Evolutionary conservation across 2,329 filamentous ascomycete species (phyloP).

Genomic region (Hymenoscyphus repandus): DNA sequence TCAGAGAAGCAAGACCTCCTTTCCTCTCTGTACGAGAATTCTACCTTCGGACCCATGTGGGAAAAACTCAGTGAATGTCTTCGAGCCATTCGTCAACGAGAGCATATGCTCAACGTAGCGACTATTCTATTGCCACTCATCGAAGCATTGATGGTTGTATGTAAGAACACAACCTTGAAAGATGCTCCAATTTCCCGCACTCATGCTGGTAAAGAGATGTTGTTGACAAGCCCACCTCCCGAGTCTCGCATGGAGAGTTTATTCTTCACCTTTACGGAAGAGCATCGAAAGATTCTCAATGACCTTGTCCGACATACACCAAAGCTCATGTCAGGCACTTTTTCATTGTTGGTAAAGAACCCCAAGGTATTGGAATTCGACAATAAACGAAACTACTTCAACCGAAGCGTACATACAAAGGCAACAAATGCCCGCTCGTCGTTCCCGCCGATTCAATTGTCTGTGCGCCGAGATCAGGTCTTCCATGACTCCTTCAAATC

Average conservation of each 20-base stretch:
- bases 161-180: constrained; percentile 81
- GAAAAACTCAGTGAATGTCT: constrained; percentile 85
- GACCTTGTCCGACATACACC: constrained; percentile 96
- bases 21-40: constrained; percentile 81
- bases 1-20: constrained; percentile 77
- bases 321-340: constrained; percentile 97
- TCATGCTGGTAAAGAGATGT: constrained; percentile 58
- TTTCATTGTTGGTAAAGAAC: constrained; percentile 93
- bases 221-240: constrained; percentile 69
- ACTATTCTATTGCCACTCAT: constrained; percentile 93
- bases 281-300: constrained; percentile 95
- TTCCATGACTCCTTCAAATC: constrained; percentile 98
- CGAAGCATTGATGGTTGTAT: constrained; percentile 97
- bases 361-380: constrained; percentile 98
- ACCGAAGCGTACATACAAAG: constrained; percentile 78
- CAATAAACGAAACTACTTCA: constrained; percentile 99
- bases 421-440: constrained; percentile 65
- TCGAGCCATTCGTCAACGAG: constrained; percentile 79
- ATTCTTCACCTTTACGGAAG: constrained; percentile 97
- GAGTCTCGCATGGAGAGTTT: constrained; percentile 80
- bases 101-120: constrained; percentile 94
- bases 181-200: constrained; percentile 22
- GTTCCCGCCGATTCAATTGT: constrained; percentile 71
- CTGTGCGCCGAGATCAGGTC: constrained; percentile 87
- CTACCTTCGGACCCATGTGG: constrained; percentile 88